A percentile compares a stretch with the other conserved stretches of the same genome.
phyloP scores from a whole-genome alignment of 306 rosid genomes.

The Cucurbita pepo region DNA sequence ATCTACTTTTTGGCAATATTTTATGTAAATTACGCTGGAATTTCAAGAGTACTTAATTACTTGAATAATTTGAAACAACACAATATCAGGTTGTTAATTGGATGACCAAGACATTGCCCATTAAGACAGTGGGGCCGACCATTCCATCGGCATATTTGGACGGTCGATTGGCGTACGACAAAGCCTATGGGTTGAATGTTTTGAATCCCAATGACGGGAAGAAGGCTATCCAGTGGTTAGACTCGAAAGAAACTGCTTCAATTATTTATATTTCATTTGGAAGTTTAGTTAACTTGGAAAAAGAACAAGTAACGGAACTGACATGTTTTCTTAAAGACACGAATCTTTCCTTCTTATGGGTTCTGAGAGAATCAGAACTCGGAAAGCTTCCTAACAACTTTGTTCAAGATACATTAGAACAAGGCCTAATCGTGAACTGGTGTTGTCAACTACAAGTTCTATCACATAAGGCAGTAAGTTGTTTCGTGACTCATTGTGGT shows the following conservation, averaged over 20 bases:
- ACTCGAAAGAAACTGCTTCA: not conserved
- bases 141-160: constrained; percentile 17
- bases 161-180: not conserved
- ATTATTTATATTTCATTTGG: constrained; percentile 16
- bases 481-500: constrained; percentile 6
- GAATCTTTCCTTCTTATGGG: constrained; percentile 8
- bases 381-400: constrained; percentile 11
- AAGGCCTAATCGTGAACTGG: constrained; percentile 12
- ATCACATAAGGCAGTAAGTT: not conserved
- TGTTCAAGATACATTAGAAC: not conserved
- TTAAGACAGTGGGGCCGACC: constrained; percentile 12
- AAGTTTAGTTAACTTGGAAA: not conserved
- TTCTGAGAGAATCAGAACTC: constrained; percentile 3
- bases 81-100: constrained; percentile 1
- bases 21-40: too few relatives aligned
- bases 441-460: not conserved
- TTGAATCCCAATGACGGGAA: not conserved
- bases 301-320: constrained; percentile 10
- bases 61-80: not conserved
- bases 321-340: not conserved
- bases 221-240: constrained; percentile 4
- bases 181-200: not conserved
- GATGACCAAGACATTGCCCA: constrained; percentile 4
- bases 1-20: too few relatives aligned
- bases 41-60: not conserved